phyloP scores from a whole-genome alignment of 148 eudicot species.

The Fagopyrum homotropicum region DNA sequence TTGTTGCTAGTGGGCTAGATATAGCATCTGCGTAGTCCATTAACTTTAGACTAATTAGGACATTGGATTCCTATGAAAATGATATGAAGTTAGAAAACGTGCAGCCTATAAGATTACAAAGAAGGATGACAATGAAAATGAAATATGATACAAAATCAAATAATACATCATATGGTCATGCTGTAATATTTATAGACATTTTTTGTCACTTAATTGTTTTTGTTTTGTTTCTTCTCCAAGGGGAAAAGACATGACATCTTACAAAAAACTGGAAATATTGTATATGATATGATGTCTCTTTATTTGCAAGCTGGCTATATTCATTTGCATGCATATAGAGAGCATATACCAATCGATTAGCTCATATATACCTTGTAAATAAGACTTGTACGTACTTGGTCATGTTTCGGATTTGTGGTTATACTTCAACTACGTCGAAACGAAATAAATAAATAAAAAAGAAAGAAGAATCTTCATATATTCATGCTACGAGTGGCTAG shows the following conservation, averaged over 20 bases:
- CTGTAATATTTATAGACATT: background rate
- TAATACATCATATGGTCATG: background rate
- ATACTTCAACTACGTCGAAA: too few relatives aligned
- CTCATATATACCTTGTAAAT: too few relatives aligned
- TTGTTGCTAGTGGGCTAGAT: background rate
- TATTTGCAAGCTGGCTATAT: background rate
- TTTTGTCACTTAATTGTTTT: background rate
- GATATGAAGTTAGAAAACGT: background rate
- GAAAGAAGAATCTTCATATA: too few relatives aligned
- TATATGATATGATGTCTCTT: background rate
- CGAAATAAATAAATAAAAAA: too few relatives aligned
- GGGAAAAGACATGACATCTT: conserved; percentile 4
- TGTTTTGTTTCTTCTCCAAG: background rate
- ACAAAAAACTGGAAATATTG: background rate
- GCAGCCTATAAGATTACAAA: background rate
- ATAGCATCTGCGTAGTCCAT: background rate
- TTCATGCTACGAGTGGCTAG: too few relatives aligned
- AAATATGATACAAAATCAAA: background rate
- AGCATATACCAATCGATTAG: too few relatives aligned
- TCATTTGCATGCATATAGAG: background rate
- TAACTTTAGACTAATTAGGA: background rate
- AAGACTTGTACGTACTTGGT: too few relatives aligned
- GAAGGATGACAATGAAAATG: background rate
- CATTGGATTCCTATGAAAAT: conserved; percentile 8
- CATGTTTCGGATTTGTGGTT: too few relatives aligned